Evolutionary conservation across 1,284 basidiomycete genomes (phyloP).

Genomic region (Kwoniella shivajii): DNA sequence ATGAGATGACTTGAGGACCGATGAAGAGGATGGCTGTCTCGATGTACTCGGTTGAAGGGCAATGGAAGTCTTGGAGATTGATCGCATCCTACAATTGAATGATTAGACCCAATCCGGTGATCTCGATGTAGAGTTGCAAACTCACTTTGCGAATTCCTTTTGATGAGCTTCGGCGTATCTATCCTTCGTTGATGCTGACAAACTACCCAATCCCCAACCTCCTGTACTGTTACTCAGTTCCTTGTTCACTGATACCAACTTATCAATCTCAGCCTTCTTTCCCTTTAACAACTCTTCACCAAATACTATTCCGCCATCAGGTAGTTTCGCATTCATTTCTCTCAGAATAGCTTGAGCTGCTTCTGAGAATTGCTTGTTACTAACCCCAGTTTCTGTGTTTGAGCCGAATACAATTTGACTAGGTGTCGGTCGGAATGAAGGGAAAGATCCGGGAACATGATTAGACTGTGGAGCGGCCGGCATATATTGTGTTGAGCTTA

Average conservation of each 20-base stretch:
- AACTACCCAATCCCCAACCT: conserved; percentile 36
- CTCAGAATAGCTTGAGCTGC: conserved; percentile 38
- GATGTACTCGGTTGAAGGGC: not conserved
- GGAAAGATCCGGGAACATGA: conserved; percentile 27
- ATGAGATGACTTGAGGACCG: not conserved
- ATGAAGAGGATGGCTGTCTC: conserved; percentile 4
- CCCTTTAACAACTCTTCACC: conserved; percentile 47
- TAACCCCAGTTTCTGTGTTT: conserved; percentile 16
- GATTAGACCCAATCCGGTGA: not conserved
- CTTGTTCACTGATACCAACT: conserved; percentile 36
- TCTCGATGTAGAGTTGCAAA: not conserved
- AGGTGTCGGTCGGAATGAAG: conserved; percentile 18
- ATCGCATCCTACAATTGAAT: conserved; percentile 30
- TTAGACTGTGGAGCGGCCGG: conserved; percentile 4
- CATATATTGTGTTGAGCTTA: conserved; percentile 16
- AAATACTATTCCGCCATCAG: conserved; percentile 26
- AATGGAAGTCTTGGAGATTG: conserved; percentile 26
- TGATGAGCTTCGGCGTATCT: conserved; percentile 45
- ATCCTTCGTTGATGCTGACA: conserved; percentile 20
- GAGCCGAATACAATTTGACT: conserved; percentile 36
- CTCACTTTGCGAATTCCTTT: conserved; percentile 48
- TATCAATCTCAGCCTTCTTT: conserved; percentile 39
- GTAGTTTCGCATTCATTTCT: conserved; percentile 49
- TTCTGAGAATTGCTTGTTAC: conserved; percentile 38
- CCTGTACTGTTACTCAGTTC: conserved; percentile 33